phyloP scores from a whole-genome alignment of 768 basidiomycete species.

The Podaxis sp. region DNA sequence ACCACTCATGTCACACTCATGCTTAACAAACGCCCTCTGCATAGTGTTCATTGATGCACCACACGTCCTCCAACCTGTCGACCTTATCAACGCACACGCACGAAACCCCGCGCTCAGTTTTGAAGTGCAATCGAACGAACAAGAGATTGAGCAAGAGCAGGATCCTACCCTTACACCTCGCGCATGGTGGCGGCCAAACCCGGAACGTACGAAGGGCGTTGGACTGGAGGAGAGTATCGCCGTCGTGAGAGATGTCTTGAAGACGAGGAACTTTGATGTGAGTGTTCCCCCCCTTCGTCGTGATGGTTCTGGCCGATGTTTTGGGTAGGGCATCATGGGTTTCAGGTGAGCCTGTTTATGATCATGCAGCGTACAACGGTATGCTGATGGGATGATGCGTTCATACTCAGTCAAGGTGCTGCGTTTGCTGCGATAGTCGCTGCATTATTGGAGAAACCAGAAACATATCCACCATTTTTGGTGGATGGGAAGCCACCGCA shows the following conservation, averaged over 20 bases:
- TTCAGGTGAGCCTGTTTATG: slow-evolving; percentile 47
- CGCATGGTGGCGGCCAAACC: slow-evolving; percentile 63
- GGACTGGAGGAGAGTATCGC: slow-evolving; percentile 57
- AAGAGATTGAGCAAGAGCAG: slow-evolving; percentile 22
- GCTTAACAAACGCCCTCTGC: background rate
- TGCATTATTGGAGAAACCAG: slow-evolving; percentile 43
- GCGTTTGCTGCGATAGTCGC: slow-evolving; percentile 63
- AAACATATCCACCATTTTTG: slow-evolving; percentile 49
- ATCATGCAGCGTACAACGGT: background rate
- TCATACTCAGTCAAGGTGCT: slow-evolving; percentile 60
- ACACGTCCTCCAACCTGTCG: slow-evolving; percentile 59
- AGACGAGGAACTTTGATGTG: slow-evolving; percentile 57
- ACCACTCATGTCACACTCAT: background rate
- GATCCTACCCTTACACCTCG: slow-evolving; percentile 56
- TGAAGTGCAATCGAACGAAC: slow-evolving; percentile 34
- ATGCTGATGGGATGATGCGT: background rate
- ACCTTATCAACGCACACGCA: slow-evolving; percentile 29
- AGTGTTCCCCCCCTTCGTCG: slow-evolving; percentile 19
- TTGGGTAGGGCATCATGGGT: slow-evolving; percentile 61
- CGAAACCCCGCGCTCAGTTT: slow-evolving; percentile 20
- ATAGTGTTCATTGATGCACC: slow-evolving; percentile 76
- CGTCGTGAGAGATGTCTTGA: slow-evolving; percentile 48
- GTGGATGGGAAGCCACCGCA: slow-evolving; percentile 60
- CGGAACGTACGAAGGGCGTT: slow-evolving; percentile 39
- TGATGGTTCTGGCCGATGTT: background rate